Evolutionary conservation across 2,329 filamentous ascomycete genomes (phyloP).

Genomic region (Penicillium sclerotiorum): DNA sequence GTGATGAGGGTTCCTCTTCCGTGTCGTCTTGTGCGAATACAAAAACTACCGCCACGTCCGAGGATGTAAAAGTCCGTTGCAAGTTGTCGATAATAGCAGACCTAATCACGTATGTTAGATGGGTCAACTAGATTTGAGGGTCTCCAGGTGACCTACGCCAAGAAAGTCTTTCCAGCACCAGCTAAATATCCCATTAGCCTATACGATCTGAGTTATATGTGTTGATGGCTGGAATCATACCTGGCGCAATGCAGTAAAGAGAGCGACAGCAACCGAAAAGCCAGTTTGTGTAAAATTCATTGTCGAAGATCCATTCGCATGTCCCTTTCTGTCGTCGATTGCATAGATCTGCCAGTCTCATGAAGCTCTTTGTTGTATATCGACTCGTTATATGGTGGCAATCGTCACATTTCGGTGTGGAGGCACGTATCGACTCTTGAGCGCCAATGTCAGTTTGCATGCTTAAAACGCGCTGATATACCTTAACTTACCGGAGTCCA

Average conservation of each 20-base stretch:
- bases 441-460: background rate
- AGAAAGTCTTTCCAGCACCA: conserved; percentile 35
- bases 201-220: background rate
- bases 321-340: conserved; percentile 29
- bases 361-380: conserved; percentile 26
- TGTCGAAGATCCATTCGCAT: conserved; percentile 32
- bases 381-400: conserved; percentile 21
- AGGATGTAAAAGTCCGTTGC: conserved; percentile 30
- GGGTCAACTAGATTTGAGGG: too few relatives aligned
- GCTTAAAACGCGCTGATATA: background rate
- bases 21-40: conserved; percentile 33
- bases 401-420: conserved; percentile 9
- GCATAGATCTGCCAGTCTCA: conserved; percentile 32
- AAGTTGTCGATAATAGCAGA: conserved; percentile 31
- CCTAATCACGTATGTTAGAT: conserved; percentile 10
- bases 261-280: conserved; percentile 28
- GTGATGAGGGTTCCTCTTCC: conserved; percentile 21
- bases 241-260: conserved; percentile 31
- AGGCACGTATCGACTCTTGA: conserved; percentile 7
- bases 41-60: conserved; percentile 33
- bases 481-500: conserved; percentile 6
- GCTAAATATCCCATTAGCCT: conserved; percentile 16
- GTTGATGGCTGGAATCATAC: conserved; percentile 16
- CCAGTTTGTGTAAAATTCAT: conserved; percentile 29
- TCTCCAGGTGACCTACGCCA: conserved; percentile 27